Evolutionary conservation across 495 filamentous ascomycete genomes (phyloP), one percentile per base, ranked within the genome.

Genomic region (Chaetomium tenue): DNA sequence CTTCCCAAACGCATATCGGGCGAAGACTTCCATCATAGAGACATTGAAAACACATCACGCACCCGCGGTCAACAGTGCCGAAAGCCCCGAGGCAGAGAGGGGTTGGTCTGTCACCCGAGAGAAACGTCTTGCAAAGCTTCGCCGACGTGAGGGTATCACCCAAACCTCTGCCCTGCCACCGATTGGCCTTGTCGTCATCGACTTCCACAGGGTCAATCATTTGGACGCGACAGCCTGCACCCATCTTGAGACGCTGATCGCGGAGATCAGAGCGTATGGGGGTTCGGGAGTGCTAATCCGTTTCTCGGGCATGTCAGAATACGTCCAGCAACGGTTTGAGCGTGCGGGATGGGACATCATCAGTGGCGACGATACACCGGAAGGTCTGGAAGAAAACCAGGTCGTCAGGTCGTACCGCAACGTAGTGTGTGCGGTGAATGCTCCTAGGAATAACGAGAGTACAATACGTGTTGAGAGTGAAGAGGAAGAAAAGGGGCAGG

Each of bases 1-100:
- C 72, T 83, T 80, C 66, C 76, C 76, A 37, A 84, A 83, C 66
- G 79, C 80, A 18, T 78, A 79, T 64, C 72, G 75, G n/a, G 67
- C 71, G 51, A 82, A 79, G 62, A 67, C 69, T 0, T 23, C 67
- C 5, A 68, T 78, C 18, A 64, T 82, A 16, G 81, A 83, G 40
- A 71, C 73, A 8, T 71, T 83, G 22, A 77, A 83, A 72, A 75
- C 75, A 15, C 62, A 65, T 55, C 73, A 73, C 58, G 74, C 67
- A 51, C 75, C 75, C 22, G 63, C 62, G n/a, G 74, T 46, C 22
- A 18, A 70, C 40, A 63, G 66, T 42, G 44, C 42, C 18, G 57
- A 47, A 62, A 18, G 15, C 51, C 51, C 13, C 1, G 51, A 54
- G 26, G 51, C 71, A 8, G 74, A 79, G 60, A 71, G 82, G 0